These are phyloP conservation scores for Avena insularis DNA, from an alignment of 176 grass and related monocot genomes.

Conservation along the genomic window DNA sequence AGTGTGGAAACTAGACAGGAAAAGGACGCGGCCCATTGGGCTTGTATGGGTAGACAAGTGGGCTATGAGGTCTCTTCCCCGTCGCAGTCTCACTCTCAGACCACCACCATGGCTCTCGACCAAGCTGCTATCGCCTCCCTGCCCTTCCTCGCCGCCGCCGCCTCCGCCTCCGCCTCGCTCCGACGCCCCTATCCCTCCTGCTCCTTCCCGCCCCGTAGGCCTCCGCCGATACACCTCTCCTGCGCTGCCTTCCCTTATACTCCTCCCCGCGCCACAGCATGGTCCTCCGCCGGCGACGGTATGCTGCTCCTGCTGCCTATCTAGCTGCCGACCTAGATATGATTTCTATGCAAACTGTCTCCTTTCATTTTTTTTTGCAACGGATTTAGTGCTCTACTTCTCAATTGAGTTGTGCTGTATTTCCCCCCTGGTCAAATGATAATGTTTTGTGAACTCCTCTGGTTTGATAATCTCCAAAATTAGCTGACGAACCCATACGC, in stretches of 20 bases:
- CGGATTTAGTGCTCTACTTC: neutral
- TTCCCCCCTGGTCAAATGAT: no score
- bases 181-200: neutral
- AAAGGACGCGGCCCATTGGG: no score
- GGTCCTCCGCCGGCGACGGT: neutral
- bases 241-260: neutral
- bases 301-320: neutral
- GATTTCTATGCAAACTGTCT: neutral
- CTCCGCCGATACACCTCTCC: neutral
- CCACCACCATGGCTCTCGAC: neutral
- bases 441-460: neutral
- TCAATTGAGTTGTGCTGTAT: neutral
- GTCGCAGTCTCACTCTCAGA: no score
- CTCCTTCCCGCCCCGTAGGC: neutral
- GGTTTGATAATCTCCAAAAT: neutral
- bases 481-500: neutral
- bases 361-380: neutral
- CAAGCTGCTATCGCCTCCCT: neutral
- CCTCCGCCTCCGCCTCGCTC: neutral
- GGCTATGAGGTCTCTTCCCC: no score
- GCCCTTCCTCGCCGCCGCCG: neutral
- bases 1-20: no score
- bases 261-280: neutral
- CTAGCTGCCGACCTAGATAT: neutral
- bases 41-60: no score